Evolutionary conservation across 805 yeast genomes (phyloP).

Genomic region (Starmerella apicola): DNA sequence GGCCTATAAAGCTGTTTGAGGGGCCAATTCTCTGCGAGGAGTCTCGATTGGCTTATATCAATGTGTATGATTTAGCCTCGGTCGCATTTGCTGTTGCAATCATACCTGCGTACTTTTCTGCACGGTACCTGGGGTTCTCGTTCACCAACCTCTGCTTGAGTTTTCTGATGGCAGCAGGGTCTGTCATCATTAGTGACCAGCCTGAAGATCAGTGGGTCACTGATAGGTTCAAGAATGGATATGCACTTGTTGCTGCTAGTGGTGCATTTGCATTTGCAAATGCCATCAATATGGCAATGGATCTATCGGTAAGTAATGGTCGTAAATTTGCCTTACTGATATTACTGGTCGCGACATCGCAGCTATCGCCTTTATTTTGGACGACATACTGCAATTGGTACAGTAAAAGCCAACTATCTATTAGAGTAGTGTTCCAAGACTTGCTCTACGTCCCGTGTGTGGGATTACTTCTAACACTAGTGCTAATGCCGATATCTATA

Average conservation of each 20-base stretch:
- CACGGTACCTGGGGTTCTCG: slow-evolving; percentile 15
- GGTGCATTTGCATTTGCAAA: slow-evolving; percentile 17
- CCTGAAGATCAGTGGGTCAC: slow-evolving; percentile 11
- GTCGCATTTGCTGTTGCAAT: slow-evolving; percentile 14
- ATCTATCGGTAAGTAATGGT: not conserved
- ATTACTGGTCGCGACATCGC: slow-evolving; percentile 3
- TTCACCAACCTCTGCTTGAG: slow-evolving; percentile 15
- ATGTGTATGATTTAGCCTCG: slow-evolving; percentile 8
- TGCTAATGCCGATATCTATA: slow-evolving; percentile 10
- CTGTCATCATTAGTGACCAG: slow-evolving; percentile 13
- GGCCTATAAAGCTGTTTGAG: not conserved
- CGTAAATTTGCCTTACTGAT: not conserved
- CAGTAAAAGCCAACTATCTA: not conserved
- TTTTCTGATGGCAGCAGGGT: slow-evolving; percentile 18
- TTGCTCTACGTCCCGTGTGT: slow-evolving; percentile 10
- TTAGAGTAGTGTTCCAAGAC: slow-evolving; percentile 6
- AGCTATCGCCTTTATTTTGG: slow-evolving; percentile 11
- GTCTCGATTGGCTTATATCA: slow-evolving; percentile 15
- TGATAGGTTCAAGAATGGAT: slow-evolving; percentile 16
- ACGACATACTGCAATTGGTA: slow-evolving; percentile 1
- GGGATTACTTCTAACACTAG: slow-evolving; percentile 1
- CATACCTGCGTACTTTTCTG: slow-evolving; percentile 11
- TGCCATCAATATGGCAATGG: slow-evolving; percentile 4
- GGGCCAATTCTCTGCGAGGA: slow-evolving; percentile 12
- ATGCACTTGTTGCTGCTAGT: slow-evolving; percentile 13